These are phyloP conservation scores for Saturnispora kantuleensis DNA, from an alignment of 805 yeast genomes.

Conservation along the genomic window DNA sequence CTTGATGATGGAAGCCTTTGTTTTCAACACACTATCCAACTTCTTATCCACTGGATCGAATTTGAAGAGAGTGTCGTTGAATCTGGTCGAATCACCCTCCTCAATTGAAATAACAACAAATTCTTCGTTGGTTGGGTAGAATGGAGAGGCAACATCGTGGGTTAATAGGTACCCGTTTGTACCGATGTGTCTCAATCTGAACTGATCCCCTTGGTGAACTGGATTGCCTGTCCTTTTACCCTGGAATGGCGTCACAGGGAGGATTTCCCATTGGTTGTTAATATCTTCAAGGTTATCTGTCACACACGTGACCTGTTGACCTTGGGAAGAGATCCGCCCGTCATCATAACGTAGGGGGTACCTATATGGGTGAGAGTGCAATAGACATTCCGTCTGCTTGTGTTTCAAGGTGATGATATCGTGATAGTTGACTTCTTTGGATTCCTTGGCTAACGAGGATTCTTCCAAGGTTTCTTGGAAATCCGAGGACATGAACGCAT, in stretches of 20 bases:
- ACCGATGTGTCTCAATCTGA: conserved; percentile 72
- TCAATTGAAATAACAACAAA: conserved; percentile 66
- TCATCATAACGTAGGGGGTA: conserved; percentile 94
- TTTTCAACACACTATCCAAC: conserved; percentile 44
- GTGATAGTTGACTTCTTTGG: conserved; percentile 63
- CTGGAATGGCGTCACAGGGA: conserved; percentile 47
- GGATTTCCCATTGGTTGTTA: conserved; percentile 79
- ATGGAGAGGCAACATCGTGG: conserved; percentile 95
- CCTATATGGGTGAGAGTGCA: conserved; percentile 69
- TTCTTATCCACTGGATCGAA: conserved; percentile 51
- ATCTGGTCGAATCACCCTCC: conserved; percentile 38
- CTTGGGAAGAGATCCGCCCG: conserved; percentile 88
- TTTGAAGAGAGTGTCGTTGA: conserved; percentile 70
- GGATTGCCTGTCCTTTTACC: conserved; percentile 33
- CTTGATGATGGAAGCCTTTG: conserved; percentile 61
- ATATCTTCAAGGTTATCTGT: conserved; percentile 45
- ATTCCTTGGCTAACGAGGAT: conserved; percentile 59
- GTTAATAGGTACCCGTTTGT: conserved; percentile 76
- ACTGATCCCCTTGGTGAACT: conserved; percentile 58
- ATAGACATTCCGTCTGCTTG: conserved; percentile 63
- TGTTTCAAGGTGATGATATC: conserved; percentile 74
- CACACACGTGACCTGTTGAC: conserved; percentile 84
- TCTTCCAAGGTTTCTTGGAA: conserved; percentile 91
- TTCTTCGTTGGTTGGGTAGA: conserved; percentile 87
- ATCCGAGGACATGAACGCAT: conserved; percentile 85